Evolutionary conservation across 2,329 filamentous ascomycete species (phyloP), one percentile per base, ranked within the genome.

Genomic region (Bretziella fagacearum): DNA sequence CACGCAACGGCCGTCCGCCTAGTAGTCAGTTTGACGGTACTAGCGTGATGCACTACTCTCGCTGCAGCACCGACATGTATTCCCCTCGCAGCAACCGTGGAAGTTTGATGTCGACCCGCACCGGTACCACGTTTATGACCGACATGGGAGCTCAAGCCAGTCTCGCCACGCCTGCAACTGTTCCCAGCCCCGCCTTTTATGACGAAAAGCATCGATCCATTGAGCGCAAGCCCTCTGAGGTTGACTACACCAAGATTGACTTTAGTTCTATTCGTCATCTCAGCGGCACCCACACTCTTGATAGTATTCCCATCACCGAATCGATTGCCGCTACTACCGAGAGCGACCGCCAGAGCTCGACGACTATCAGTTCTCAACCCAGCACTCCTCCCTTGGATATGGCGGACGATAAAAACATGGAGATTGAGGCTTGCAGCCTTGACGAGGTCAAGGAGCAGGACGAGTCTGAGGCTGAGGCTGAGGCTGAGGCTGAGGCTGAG

Each of bases 11-110:
- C 46, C 70, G 84, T 47, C 84, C 86, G 2, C 69, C 74, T 20
- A 85, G 80, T 64, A 84, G 80, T 49, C 75, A 81, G 54, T 93
- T 95, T 59, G 84, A 89, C 57, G 91, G 84, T 61, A 77, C 77
- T 54, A 82, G 84, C 2, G 76, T 71, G 45, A 64, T 65, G 44
- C 70, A 65, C 50, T 70, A 69, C 52, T 62, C 77, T 65, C 60
- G 81, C 51, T 76, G 74, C 57, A 93, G 84, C 62, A 65, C 77
- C 18, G 81, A 86, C 52, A 81, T 79, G 7, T 67, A 64, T 42
- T 59, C 65, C 13, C 67, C 68, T 4, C 63, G 70, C 47, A 82
- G 76, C 57, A 76, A 81, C 55, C 70, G 80, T 46, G 79, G 74
- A 53, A 93, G 84, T 60, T 85, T 75, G 54, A 84, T 85, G 66